Evolutionary conservation across 2,329 filamentous ascomycete genomes (phyloP).

Genomic region (Cordyceps cateniannulata): DNA sequence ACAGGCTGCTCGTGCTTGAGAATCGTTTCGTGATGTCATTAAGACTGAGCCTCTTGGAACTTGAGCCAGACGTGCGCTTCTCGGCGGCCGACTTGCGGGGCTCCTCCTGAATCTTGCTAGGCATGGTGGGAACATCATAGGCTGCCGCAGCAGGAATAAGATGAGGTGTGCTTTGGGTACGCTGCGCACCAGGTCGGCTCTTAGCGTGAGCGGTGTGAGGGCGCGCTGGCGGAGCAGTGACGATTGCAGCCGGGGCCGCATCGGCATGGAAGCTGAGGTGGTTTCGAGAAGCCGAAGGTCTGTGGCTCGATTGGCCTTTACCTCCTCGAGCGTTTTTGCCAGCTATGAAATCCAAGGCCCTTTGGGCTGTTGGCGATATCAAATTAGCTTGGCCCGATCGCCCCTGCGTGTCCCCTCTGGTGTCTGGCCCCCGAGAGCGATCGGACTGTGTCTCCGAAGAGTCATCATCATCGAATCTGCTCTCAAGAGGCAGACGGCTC

Average conservation of each 20-base stretch:
- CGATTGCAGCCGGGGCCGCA: conserved; percentile 16
- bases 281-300: conserved; percentile 25
- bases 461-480: conserved; percentile 46
- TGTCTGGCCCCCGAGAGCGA: conserved; percentile 34
- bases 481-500: conserved; percentile 33
- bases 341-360: conserved; percentile 45
- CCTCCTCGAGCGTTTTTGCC: conserved; percentile 30
- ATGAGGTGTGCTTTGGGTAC: conserved; percentile 44
- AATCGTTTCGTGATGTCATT: conserved; percentile 55
- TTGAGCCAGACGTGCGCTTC: conserved; percentile 47
- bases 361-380: conserved; percentile 41
- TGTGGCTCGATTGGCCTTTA: conserved; percentile 23
- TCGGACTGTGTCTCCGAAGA: conserved; percentile 34
- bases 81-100: conserved; percentile 29
- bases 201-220: conserved; percentile 50
- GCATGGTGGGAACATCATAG: conserved; percentile 18
- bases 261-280: conserved; percentile 27
- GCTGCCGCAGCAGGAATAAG: conserved; percentile 26
- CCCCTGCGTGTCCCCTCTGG: conserved; percentile 33
- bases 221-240: conserved; percentile 27
- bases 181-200: conserved; percentile 37
- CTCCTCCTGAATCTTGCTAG: conserved; percentile 28
- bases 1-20: conserved; percentile 54
- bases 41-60: conserved; percentile 53
- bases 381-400: conserved; percentile 21